These are phyloP conservation scores for Coccomyxa sp. DNA, from an alignment of 139 green algal genomes.

Conservation along the genomic window DNA sequence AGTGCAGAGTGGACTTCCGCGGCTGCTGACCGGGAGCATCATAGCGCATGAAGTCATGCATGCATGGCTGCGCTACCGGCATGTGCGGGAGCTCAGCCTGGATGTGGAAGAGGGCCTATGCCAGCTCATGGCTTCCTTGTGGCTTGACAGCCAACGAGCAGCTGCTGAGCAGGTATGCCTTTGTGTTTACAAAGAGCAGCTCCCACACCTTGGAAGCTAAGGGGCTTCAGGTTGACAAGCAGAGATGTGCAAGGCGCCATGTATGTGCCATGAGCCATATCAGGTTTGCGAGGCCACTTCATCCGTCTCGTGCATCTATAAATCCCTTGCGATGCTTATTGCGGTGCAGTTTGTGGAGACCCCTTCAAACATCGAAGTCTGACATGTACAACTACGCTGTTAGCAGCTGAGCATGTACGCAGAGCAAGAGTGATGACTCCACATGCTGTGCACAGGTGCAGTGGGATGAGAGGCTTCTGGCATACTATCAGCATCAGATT, in stretches of 20 bases:
- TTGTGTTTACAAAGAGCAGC: neutral
- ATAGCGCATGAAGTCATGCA: conserved; percentile 92
- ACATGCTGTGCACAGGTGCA: conserved; percentile 5
- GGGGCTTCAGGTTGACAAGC: neutral
- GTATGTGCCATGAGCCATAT: neutral
- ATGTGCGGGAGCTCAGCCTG: conserved; percentile 46
- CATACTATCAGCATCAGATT: conserved; percentile 80
- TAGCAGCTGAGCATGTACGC: neutral
- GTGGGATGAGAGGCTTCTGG: conserved; percentile 55
- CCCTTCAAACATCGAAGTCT: neutral
- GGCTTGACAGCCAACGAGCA: conserved; percentile 65
- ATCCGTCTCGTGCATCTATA: neutral
- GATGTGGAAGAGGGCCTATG: conserved; percentile 88
- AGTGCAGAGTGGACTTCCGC: conserved; percentile 83
- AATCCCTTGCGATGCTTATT: neutral
- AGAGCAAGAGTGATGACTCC: neutral
- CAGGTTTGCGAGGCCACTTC: neutral
- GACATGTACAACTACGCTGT: too few species aligned
- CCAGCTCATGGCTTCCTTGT: conserved; percentile 90
- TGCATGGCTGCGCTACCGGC: conserved; percentile 76
- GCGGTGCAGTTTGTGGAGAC: neutral
- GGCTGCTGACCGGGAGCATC: conserved; percentile 77
- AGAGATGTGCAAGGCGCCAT: neutral
- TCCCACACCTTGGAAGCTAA: neutral
- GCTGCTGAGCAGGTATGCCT: neutral